Percentiles rank a stretch among this genome's conserved stretches.
phyloP scores from a whole-genome alignment of 148 eudicot species.

The Arbutus unedo region DNA sequence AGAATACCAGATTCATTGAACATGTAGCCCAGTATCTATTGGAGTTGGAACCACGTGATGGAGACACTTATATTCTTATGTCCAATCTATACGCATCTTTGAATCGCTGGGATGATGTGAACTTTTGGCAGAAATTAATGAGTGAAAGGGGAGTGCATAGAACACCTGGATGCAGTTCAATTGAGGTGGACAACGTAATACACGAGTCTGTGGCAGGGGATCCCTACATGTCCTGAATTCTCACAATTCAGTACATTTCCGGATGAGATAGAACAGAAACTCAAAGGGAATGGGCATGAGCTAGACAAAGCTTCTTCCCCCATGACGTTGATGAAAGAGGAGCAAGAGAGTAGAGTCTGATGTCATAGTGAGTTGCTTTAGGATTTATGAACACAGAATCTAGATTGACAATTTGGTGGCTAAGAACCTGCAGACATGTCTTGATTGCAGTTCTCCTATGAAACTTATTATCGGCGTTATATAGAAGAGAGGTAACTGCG shows the following conservation, averaged over 20 bases:
- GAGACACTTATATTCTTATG: slow-evolving; percentile 38
- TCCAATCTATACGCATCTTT: slow-evolving; percentile 42
- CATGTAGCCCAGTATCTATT: slow-evolving; percentile 16
- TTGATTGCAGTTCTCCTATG: not conserved
- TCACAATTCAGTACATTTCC: slow-evolving; percentile 20
- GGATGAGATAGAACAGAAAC: slow-evolving; percentile 16
- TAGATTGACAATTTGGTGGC: slow-evolving; percentile 11
- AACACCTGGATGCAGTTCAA: slow-evolving; percentile 49
- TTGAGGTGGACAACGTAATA: slow-evolving; percentile 38
- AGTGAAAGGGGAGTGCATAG: slow-evolving; percentile 28
- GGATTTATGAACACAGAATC: slow-evolving; percentile 8
- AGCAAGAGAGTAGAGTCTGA: slow-evolving; percentile 5
- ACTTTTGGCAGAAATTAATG: slow-evolving; percentile 32
- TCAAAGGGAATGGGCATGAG: slow-evolving; percentile 18
- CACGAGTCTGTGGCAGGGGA: slow-evolving; percentile 43
- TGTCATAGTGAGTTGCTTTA: slow-evolving; percentile 15
- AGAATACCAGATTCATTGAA: slow-evolving; percentile 16
- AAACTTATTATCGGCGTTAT: not conserved
- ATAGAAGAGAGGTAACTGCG: not conserved
- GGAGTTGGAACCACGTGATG: slow-evolving; percentile 34
- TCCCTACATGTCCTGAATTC: slow-evolving; percentile 30
- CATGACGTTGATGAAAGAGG: slow-evolving; percentile 18
- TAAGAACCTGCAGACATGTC: slow-evolving; percentile 13
- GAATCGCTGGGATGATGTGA: slow-evolving; percentile 37
- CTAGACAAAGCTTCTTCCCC: slow-evolving; percentile 5